Conservation (phyloP, 352 stramenopile species). For the Phytophthora meadii region DNA sequence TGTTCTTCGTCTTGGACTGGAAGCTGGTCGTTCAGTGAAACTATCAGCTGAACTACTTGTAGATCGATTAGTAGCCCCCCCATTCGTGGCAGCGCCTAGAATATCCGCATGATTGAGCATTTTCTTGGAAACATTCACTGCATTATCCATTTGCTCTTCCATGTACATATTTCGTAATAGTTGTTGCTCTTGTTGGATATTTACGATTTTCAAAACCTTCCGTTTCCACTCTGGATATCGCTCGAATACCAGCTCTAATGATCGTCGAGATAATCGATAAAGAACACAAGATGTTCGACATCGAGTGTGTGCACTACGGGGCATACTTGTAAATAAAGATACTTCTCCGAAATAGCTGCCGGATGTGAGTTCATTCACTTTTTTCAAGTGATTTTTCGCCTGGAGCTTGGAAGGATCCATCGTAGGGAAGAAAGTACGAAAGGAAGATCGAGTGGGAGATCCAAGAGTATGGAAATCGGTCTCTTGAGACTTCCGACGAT, state of each 20-base stretch:
- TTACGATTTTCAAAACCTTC: conserved; percentile 62
- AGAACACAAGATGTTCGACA: conserved; percentile 67
- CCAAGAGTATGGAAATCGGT: conserved; percentile 15
- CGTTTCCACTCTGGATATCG: conserved; percentile 71
- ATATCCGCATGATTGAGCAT: conserved; percentile 27
- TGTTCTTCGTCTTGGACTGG: not conserved
- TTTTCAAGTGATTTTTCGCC: conserved; percentile 43
- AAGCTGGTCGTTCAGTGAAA: not conserved
- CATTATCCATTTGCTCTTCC: conserved; percentile 64
- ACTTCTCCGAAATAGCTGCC: conserved; percentile 69
- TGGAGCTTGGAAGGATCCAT: conserved; percentile 36
- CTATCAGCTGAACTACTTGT: conserved; percentile 11
- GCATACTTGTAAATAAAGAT: conserved; percentile 56
- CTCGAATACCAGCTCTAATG: conserved; percentile 69
- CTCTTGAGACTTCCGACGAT: conserved; percentile 44
- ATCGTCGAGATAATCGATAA: conserved; percentile 54
- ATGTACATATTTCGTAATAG: conserved; percentile 65
- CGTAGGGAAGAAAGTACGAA: conserved; percentile 27
- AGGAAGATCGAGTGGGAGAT: conserved; percentile 21
- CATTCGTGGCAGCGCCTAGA: conserved; percentile 1
- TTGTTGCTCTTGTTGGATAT: conserved; percentile 58
- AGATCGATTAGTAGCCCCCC: not conserved
- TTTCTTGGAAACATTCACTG: conserved; percentile 11
- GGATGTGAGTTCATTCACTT: conserved; percentile 61
- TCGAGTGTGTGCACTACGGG: conserved; percentile 50